phyloP scores from a whole-genome alignment of 805 yeast species.

The Blastobotrys chiropterorum region DNA sequence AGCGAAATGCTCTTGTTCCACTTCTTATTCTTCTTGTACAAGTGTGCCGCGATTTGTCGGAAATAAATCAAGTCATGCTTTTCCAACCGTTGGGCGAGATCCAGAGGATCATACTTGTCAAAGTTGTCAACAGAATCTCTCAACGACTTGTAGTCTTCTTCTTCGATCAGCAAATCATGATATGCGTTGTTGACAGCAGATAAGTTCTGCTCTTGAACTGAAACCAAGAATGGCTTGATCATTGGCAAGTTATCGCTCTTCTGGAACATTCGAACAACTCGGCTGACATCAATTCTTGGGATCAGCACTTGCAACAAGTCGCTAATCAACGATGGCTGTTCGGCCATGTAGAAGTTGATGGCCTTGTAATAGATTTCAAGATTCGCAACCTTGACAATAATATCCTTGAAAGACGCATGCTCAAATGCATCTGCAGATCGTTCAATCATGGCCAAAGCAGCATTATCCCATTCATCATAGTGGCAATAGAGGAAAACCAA shows the following conservation, averaged over 20 bases:
- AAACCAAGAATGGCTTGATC: slow-evolving; percentile 89
- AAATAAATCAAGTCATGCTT: slow-evolving; percentile 86
- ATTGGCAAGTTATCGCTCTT: slow-evolving; percentile 94
- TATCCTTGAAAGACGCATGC: slow-evolving; percentile 89
- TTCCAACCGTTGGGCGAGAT: slow-evolving; percentile 87
- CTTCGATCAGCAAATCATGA: slow-evolving; percentile 92
- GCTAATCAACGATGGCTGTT: slow-evolving; percentile 84
- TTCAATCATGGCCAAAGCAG: slow-evolving; percentile 94
- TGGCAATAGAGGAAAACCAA: slow-evolving; percentile 93
- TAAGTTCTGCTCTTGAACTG: slow-evolving; percentile 84
- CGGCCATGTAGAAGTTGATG: slow-evolving; percentile 84
- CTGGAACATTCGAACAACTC: slow-evolving; percentile 91
- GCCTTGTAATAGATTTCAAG: slow-evolving; percentile 97
- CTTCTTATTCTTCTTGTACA: slow-evolving; percentile 91
- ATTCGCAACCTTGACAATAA: slow-evolving; percentile 89
- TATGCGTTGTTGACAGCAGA: slow-evolving; percentile 91
- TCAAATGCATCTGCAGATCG: slow-evolving; percentile 89
- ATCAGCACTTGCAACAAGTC: slow-evolving; percentile 80
- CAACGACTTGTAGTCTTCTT: slow-evolving; percentile 89
- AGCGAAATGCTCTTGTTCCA: slow-evolving; percentile 84
- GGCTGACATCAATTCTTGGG: slow-evolving; percentile 86
- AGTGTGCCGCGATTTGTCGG: slow-evolving; percentile 91
- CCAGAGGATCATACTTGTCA: slow-evolving; percentile 88
- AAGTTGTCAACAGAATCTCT: slow-evolving; percentile 80
- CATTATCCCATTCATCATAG: slow-evolving; percentile 99